A percentile compares a stretch with the other conserved stretches of the same genome.
These are phyloP conservation scores for Moringa oleifera DNA, from an alignment of 345 rosid species.

Conservation along the genomic window DNA sequence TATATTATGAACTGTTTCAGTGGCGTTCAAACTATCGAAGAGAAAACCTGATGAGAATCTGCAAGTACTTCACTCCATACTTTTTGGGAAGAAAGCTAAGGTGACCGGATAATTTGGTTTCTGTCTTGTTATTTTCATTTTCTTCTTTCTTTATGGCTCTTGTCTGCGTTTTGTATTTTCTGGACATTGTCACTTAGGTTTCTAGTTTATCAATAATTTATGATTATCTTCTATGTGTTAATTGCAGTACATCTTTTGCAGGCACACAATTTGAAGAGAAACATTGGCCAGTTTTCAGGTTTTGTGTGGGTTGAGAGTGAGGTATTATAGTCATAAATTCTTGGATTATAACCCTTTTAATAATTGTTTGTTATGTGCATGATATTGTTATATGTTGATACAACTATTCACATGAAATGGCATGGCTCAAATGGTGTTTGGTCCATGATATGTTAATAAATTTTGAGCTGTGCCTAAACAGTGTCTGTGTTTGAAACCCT, in stretches of 20 bases:
- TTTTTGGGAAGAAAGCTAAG: conserved; percentile 98
- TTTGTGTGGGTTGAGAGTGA: conserved; percentile 80
- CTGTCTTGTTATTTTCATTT: conserved; percentile 2
- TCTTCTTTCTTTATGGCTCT: neutral
- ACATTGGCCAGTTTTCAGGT: conserved; percentile 91
- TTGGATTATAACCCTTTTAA: conserved; percentile 2
- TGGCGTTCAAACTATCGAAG: conserved; percentile 95
- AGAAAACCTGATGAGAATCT: conserved; percentile 88
- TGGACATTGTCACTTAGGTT: too few relatives aligned
- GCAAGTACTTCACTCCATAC: conserved; percentile 64
- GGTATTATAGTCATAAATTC: conserved; percentile 34
- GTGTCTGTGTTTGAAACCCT: neutral
- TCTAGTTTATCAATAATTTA: neutral
- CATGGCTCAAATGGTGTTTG: neutral
- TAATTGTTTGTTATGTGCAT: neutral
- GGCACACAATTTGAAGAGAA: conserved; percentile 74
- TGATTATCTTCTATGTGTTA: neutral
- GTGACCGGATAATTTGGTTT: conserved; percentile 26
- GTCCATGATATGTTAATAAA: neutral
- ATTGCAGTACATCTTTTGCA: conserved; percentile 27
- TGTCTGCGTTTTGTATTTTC: too few relatives aligned
- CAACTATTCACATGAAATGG: neutral
- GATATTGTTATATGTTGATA: conserved; percentile 14
- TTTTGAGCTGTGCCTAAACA: neutral
- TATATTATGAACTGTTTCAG: conserved; percentile 46